Conservation (phyloP, 371 early-diverging fungal species). For the Umbelopsis sp. region DNA sequence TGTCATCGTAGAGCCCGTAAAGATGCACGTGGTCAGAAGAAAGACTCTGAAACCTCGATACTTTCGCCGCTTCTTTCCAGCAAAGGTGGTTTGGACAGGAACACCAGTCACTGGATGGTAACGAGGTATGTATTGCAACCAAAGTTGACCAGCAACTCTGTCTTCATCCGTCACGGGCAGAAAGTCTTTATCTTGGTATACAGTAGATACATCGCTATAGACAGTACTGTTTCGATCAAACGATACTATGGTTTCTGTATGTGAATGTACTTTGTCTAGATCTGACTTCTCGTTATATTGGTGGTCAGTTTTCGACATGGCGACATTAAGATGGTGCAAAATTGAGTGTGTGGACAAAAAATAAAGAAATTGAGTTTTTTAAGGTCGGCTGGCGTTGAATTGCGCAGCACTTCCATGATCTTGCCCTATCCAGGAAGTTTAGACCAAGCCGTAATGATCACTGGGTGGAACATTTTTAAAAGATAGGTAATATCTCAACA, state of each 20-base stretch:
- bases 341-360: too few species aligned
- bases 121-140: conserved; percentile 12
- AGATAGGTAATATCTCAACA: too few species aligned
- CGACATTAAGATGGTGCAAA: background rate
- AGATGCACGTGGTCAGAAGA: background rate
- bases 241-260: background rate
- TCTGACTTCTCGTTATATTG: background rate
- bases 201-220: background rate
- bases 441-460: too few species aligned
- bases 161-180: background rate
- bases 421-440: too few species aligned
- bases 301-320: background rate
- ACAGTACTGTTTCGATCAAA: background rate
- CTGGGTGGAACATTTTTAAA: too few species aligned
- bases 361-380: too few species aligned
- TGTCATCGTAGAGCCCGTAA: background rate
- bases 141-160: background rate
- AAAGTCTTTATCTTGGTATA: conserved; percentile 6
- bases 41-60: background rate
- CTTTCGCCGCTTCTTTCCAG: background rate
- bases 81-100: background rate
- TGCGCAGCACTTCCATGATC: too few species aligned
- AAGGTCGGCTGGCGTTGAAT: too few species aligned
- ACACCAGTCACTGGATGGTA: background rate
- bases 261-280: background rate